A percentile compares a stretch with the other conserved stretches of the same genome.
These are phyloP conservation scores for Podaxis pistillaris DNA, from an alignment of 768 basidiomycete genomes.

Conservation along the genomic window DNA sequence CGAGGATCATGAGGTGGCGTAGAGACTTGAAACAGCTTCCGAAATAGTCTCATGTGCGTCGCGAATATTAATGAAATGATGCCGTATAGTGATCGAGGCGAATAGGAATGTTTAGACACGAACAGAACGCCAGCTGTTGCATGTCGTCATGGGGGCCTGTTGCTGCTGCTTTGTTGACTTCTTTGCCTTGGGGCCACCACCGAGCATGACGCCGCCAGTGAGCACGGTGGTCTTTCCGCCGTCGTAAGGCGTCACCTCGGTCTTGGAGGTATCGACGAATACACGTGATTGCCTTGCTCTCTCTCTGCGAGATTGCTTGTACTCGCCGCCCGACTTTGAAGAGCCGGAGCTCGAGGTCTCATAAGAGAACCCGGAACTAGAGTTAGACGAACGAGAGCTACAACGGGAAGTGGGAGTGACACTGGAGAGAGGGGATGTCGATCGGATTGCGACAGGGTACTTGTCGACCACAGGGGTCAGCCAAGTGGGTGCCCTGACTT, in stretches of 20 bases:
- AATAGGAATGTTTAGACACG: constrained; percentile 38
- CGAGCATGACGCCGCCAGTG: constrained; percentile 87
- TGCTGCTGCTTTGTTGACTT: constrained; percentile 22
- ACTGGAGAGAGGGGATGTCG: constrained; percentile 57
- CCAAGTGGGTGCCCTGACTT: constrained; percentile 69
- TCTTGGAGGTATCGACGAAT: constrained; percentile 73
- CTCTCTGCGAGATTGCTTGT: constrained; percentile 66
- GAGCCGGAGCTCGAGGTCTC: constrained; percentile 50
- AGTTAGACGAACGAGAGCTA: constrained; percentile 72
- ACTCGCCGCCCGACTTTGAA: constrained; percentile 33
- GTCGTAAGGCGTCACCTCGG: constrained; percentile 80
- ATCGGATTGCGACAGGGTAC: constrained; percentile 53
- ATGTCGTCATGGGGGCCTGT: constrained; percentile 29
- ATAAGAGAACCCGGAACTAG: constrained; percentile 60
- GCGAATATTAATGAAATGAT: constrained; percentile 18
- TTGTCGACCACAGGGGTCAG: constrained; percentile 59
- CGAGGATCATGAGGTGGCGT: constrained; percentile 14
- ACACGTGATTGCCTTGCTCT: constrained; percentile 67
- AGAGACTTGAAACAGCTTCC: constrained; percentile 22
- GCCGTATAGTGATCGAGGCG: constrained; percentile 9
- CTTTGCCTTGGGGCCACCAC: constrained; percentile 39
- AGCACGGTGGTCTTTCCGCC: constrained; percentile 87
- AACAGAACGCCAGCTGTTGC: constrained; percentile 56
- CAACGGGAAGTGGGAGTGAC: constrained; percentile 65
- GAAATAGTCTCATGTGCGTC: constrained; percentile 21